A percentile compares a stretch with the other conserved stretches of the same genome.
phyloP scores from a whole-genome alignment of 225 moss, liverwort and hornwort genomes.

The Rhytidiadelphus loreus region DNA sequence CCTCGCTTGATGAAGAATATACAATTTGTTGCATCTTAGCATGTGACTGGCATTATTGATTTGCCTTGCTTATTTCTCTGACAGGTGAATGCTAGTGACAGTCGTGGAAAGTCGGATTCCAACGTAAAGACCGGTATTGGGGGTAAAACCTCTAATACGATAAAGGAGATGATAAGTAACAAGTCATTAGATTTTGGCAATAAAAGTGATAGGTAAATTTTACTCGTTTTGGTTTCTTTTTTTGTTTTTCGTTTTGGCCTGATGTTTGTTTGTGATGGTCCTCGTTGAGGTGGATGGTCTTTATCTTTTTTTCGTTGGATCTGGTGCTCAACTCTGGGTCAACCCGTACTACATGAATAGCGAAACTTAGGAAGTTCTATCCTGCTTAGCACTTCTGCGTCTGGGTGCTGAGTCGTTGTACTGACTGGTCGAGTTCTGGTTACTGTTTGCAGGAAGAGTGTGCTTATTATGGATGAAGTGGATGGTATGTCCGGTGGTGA shows the following conservation, averaged over 20 bases:
- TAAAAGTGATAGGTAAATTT: conserved; percentile 22
- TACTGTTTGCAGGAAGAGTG: conserved; percentile 56
- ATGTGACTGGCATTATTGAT: background rate
- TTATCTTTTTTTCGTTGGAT: background rate
- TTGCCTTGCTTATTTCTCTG: background rate
- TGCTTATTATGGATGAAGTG: conserved; percentile 97
- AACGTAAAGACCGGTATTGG: conserved; percentile 67
- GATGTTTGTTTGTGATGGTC: background rate
- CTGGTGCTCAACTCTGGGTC: background rate
- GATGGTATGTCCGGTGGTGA: conserved; percentile 99
- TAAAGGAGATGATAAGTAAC: conserved; percentile 97
- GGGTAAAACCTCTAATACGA: conserved; percentile 86
- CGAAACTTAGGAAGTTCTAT: background rate
- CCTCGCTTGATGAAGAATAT: background rate
- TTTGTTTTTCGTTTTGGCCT: background rate
- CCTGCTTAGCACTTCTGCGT: background rate
- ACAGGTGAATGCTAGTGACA: conserved; percentile 97
- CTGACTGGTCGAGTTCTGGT: background rate
- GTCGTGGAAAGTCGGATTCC: conserved; percentile 91
- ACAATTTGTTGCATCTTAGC: background rate
- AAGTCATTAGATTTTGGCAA: conserved; percentile 60
- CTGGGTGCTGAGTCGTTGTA: background rate
- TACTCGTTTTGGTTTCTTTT: background rate
- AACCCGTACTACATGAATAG: background rate
- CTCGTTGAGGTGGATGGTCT: background rate